phyloP scores from a whole-genome alignment of 495 filamentous ascomycete genomes.

The Trichoderma asperelloides region DNA sequence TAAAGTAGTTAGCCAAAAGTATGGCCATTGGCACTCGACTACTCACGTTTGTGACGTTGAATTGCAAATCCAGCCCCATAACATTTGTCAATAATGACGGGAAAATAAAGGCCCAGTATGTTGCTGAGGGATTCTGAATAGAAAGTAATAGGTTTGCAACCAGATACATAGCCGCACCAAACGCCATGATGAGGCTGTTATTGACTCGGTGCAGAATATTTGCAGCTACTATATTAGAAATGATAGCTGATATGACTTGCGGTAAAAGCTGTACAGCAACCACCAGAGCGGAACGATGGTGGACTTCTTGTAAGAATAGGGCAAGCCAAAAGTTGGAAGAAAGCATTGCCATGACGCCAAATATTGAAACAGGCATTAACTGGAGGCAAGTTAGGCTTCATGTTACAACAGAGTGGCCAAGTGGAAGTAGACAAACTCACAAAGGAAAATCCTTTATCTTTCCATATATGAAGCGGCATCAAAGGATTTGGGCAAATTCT shows the following conservation, averaged over 20 bases:
- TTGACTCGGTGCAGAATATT: slow-evolving; percentile 40
- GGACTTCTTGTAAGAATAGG: slow-evolving; percentile 48
- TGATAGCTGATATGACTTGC: slow-evolving; percentile 42
- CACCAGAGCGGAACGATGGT: slow-evolving; percentile 35
- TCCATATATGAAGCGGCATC: slow-evolving; percentile 49
- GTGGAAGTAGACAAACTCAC: slow-evolving; percentile 25
- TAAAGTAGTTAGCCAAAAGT: slow-evolving; percentile 5
- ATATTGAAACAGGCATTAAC: slow-evolving; percentile 41
- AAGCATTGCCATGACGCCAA: slow-evolving; percentile 46
- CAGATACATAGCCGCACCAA: slow-evolving; percentile 37
- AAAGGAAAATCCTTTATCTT: slow-evolving; percentile 43
- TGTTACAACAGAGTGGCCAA: background rate
- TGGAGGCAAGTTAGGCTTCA: slow-evolving; percentile 13
- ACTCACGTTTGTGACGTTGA: slow-evolving; percentile 52
- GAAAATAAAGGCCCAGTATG: slow-evolving; percentile 53
- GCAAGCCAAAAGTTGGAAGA: slow-evolving; percentile 43
- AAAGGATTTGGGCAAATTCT: slow-evolving; percentile 36
- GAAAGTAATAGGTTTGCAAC: slow-evolving; percentile 36
- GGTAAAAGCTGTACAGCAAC: slow-evolving; percentile 50
- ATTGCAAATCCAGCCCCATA: slow-evolving; percentile 51
- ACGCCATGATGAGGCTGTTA: slow-evolving; percentile 39
- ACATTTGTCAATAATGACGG: slow-evolving; percentile 44
- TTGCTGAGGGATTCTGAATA: slow-evolving; percentile 25
- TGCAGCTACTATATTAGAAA: slow-evolving; percentile 41
- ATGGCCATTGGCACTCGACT: slow-evolving; percentile 33